These are phyloP conservation scores for Marasmius sp. DNA, from an alignment of 1,284 basidiomycete genomes.

Conservation along the genomic window DNA sequence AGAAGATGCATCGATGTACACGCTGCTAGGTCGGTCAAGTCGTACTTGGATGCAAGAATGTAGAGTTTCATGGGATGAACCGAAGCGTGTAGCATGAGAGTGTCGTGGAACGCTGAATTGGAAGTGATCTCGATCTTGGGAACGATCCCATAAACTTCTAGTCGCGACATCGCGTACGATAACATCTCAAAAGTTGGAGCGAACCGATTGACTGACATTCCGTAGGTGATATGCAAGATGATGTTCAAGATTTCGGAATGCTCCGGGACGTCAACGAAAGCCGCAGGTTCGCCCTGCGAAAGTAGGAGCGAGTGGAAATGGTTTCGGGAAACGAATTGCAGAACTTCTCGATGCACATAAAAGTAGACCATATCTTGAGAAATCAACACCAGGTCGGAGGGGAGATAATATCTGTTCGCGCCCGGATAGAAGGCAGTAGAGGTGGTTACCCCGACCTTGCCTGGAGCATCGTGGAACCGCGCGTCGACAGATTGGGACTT, in stretches of 20 bases:
- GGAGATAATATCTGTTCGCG: neutral
- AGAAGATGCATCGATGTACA: conserved; percentile 11
- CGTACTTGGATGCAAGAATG: conserved; percentile 4
- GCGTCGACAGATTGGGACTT: too few species aligned
- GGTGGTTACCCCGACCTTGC: neutral
- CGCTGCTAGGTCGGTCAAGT: conserved; percentile 8
- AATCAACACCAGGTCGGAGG: neutral
- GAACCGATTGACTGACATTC: neutral
- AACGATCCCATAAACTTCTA: neutral
- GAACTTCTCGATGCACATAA: neutral
- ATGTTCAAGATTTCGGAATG: neutral
- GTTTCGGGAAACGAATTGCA: neutral
- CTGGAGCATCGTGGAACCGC: too few species aligned
- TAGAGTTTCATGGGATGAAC: conserved; percentile 7
- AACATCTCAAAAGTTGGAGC: neutral
- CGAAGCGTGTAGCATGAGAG: conserved; percentile 4
- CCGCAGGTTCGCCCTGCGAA: neutral
- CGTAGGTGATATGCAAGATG: neutral
- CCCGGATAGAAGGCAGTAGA: neutral
- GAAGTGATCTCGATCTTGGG: neutral
- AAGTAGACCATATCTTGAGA: neutral
- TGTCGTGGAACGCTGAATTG: neutral
- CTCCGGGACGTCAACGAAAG: neutral
- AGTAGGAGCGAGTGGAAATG: neutral
- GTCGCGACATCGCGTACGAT: neutral